These are phyloP conservation scores for Gymnopus androsaceus DNA, from an alignment of 1,284 basidiomycete species.

Conservation along the genomic window DNA sequence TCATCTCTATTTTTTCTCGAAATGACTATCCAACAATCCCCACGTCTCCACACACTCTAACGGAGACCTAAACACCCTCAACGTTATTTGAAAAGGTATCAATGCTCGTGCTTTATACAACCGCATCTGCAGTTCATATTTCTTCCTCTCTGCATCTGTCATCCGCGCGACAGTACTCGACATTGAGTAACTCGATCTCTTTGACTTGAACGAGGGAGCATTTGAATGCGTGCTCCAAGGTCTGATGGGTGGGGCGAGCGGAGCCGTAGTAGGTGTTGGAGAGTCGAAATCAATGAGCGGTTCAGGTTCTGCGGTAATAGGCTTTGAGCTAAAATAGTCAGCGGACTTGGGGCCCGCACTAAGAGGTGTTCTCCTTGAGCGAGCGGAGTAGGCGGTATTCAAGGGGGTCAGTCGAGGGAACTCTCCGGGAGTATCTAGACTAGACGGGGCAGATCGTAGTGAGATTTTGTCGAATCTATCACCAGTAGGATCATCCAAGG, in stretches of 20 bases:
- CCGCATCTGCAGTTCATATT: slow-evolving; percentile 58
- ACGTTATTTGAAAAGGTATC: slow-evolving; percentile 53
- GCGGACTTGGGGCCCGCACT: not conserved
- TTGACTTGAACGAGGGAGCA: slow-evolving; percentile 1
- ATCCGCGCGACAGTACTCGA: not conserved
- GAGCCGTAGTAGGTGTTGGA: not conserved
- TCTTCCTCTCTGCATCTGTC: slow-evolving; percentile 54
- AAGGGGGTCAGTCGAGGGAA: not conserved
- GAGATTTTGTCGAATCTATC: slow-evolving; percentile 30
- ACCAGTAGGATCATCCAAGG: slow-evolving; percentile 62
- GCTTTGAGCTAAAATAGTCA: slow-evolving; percentile 4
- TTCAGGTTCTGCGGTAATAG: slow-evolving; percentile 6
- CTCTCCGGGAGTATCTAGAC: slow-evolving; percentile 14
- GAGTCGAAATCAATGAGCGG: slow-evolving; percentile 6
- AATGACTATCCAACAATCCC: slow-evolving; percentile 31
- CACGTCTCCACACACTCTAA: slow-evolving; percentile 65
- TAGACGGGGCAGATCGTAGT: slow-evolving; percentile 24
- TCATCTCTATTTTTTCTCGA: not conserved
- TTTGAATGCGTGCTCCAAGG: slow-evolving; percentile 2
- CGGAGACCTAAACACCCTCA: slow-evolving; percentile 68
- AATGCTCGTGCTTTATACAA: slow-evolving; percentile 59
- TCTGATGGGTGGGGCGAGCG: not conserved
- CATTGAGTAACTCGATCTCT: slow-evolving; percentile 1
- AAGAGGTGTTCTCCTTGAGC: not conserved
- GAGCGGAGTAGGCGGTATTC: not conserved